phyloP scores from a whole-genome alignment of 2,329 filamentous ascomycete species.

The Cercospora zeae-maydis region DNA sequence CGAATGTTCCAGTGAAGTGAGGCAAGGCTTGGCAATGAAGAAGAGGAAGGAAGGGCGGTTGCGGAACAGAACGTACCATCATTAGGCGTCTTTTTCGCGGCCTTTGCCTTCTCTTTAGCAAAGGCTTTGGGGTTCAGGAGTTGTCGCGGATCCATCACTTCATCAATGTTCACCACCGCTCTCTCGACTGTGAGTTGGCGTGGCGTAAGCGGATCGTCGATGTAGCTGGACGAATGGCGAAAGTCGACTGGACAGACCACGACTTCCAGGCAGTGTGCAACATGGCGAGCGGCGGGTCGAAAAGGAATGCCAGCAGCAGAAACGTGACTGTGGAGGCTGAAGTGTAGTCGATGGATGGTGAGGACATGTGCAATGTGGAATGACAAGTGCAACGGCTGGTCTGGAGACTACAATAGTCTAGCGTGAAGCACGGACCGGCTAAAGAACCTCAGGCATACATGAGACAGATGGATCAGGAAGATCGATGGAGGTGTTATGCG shows the following conservation, averaged over 20 bases:
- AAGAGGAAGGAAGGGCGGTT: background rate
- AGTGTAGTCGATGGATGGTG: background rate
- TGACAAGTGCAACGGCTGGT: background rate
- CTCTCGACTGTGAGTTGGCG: background rate
- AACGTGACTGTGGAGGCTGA: background rate
- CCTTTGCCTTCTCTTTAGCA: constrained; percentile 36
- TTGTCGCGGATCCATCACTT: constrained; percentile 35
- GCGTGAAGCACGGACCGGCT: background rate
- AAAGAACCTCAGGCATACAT: background rate
- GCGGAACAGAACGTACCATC: constrained; percentile 30
- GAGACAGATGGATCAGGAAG: background rate
- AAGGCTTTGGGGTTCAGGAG: constrained; percentile 40
- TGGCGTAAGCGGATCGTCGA: background rate
- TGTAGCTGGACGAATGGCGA: background rate
- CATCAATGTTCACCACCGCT: background rate
- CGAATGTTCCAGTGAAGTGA: constrained; percentile 16
- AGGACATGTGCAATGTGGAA: background rate
- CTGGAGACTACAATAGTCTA: background rate
- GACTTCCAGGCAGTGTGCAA: background rate
- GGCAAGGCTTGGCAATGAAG: background rate
- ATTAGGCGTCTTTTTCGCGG: constrained; percentile 26
- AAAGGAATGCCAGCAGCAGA: background rate
- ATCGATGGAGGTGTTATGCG: background rate
- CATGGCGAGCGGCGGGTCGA: background rate
- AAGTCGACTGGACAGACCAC: background rate